These are phyloP conservation scores for Dactylellina parvicollis DNA, from an alignment of 2,329 filamentous ascomycete genomes.

Conservation along the genomic window DNA sequence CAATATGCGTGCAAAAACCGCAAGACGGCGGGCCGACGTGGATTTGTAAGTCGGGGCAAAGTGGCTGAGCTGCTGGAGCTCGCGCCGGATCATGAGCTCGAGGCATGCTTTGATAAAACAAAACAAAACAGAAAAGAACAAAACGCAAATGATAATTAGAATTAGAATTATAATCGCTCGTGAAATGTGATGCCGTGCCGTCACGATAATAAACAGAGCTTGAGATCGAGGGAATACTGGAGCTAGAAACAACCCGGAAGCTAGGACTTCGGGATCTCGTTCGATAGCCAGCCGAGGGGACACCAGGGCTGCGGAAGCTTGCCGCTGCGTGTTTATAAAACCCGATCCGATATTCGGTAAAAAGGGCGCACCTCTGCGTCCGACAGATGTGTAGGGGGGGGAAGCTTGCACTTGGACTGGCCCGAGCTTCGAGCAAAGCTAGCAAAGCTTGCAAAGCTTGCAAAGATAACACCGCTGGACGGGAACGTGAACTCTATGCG, in stretches of 20 bases:
- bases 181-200: background rate
- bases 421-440: background rate
- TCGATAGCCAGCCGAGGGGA: background rate
- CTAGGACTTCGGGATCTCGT: conserved; percentile 39
- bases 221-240: background rate
- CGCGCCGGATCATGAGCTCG: background rate
- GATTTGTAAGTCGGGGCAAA: background rate
- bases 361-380: conserved; percentile 1
- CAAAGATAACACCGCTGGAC: background rate
- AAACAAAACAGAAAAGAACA: too few relatives aligned
- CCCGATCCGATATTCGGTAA: conserved; percentile 12
- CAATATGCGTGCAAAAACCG: too few relatives aligned
- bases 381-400: too few relatives aligned
- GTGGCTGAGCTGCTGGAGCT: background rate
- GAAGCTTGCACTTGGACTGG: too few relatives aligned
- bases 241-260: conserved; percentile 46
- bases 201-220: conserved; percentile 15
- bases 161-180: background rate
- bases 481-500: background rate
- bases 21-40: background rate
- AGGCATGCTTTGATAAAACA: too few relatives aligned
- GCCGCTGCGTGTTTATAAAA: conserved; percentile 14
- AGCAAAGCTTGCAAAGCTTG: background rate
- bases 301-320: conserved; percentile 31
- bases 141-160: background rate